Conservation (phyloP, 176 grass and related monocot genomes). For the Aegilops longissima region DNA sequence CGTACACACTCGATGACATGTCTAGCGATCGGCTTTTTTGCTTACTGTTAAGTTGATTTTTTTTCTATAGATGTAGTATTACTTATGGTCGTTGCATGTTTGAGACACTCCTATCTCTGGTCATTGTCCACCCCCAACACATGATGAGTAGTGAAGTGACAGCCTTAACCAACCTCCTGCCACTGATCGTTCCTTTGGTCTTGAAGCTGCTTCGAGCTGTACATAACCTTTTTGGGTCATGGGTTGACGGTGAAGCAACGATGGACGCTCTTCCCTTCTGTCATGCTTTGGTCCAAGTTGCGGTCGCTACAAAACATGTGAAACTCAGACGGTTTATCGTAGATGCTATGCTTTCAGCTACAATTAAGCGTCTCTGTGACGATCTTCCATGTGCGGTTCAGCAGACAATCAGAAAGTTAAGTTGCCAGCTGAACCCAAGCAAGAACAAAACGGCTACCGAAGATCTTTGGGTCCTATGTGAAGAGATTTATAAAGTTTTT, state of each 20-base stretch:
- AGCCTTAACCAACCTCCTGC: conserved; percentile 12
- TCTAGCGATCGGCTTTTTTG: too few species aligned
- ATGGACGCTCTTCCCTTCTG: conserved; percentile 49
- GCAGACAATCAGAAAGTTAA: conserved; percentile 38
- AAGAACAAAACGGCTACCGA: conserved; percentile 3
- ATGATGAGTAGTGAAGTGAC: too few species aligned
- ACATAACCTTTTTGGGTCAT: conserved; percentile 53
- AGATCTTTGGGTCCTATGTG: conserved; percentile 59
- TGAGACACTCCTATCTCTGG: too few species aligned
- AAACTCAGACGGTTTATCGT: conserved; percentile 52
- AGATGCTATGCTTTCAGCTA: conserved; percentile 58
- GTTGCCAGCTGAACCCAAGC: conserved; percentile 33
- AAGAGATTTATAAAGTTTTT: conserved; percentile 42
- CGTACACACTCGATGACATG: too few species aligned
- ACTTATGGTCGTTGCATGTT: too few species aligned
- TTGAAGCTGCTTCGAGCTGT: conserved; percentile 54
- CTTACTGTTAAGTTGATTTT: too few species aligned
- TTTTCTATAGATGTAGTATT: too few species aligned
- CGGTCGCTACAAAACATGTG: conserved; percentile 35
- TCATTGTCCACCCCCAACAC: too few species aligned
- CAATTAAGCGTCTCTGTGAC: conserved; percentile 6
- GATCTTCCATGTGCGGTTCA: conserved; percentile 6
- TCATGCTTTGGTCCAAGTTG: conserved; percentile 45
- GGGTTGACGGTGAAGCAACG: conserved; percentile 64
- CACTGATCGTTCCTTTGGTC: conserved; percentile 27